Evolutionary conservation across 2,329 filamentous ascomycete genomes (phyloP).

Genomic region (Ceratocystis colombiana): DNA sequence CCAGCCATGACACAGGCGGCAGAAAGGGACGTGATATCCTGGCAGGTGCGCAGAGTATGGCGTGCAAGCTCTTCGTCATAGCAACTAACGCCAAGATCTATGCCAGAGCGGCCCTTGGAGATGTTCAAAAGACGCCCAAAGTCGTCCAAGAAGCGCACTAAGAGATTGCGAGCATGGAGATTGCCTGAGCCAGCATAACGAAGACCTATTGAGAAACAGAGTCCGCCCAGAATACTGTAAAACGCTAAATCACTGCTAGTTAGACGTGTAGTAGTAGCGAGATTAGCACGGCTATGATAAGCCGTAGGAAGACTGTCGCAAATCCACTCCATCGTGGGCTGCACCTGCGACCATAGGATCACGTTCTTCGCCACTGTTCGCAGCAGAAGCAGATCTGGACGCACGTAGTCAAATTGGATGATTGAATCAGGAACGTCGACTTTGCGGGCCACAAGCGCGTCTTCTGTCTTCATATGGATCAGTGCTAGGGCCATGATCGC

Average conservation of each 20-base stretch:
- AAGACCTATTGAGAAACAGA: constrained; percentile 71
- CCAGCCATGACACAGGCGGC: constrained; percentile 89
- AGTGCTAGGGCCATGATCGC: constrained; percentile 81
- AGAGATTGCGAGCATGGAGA: constrained; percentile 61
- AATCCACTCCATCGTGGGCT: constrained; percentile 66
- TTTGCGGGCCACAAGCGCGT: constrained; percentile 75
- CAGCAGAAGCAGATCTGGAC: constrained; percentile 83
- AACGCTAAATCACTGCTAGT: constrained; percentile 80
- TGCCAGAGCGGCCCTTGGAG: constrained; percentile 30
- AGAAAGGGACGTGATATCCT: constrained; percentile 75
- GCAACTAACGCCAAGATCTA: constrained; percentile 33
- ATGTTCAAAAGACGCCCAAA: constrained; percentile 69
- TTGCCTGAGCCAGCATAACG: constrained; percentile 66
- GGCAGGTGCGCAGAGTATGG: constrained; percentile 78
- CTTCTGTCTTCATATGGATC: constrained; percentile 95
- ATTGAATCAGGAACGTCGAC: constrained; percentile 85
- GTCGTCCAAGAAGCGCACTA: constrained; percentile 76
- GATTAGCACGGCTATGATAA: constrained; percentile 52
- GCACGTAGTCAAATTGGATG: constrained; percentile 88
- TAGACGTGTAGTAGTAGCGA: constrained; percentile 39
- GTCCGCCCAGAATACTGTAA: constrained; percentile 80
- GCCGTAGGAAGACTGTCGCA: constrained; percentile 58
- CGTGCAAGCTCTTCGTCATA: constrained; percentile 81
- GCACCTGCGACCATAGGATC: constrained; percentile 83
- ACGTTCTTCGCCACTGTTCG: constrained; percentile 81